phyloP scores from a whole-genome alignment of 768 basidiomycete genomes.

The Terana coerulea region DNA sequence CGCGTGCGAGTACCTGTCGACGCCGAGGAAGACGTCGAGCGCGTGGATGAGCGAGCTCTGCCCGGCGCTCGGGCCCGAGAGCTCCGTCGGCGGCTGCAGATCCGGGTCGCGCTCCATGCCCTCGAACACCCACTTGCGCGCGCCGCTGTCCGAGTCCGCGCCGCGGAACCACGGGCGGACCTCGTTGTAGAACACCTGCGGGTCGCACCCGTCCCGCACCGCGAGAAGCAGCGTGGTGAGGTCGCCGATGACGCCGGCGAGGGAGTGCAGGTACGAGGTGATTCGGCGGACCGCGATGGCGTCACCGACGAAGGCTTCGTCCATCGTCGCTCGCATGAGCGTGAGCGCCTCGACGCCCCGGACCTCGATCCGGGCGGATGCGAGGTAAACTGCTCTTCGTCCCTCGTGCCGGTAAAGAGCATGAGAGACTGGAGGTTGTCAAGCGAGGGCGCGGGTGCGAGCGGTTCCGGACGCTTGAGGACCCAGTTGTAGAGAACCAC shows the following conservation, averaged over 20 bases:
- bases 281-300: slow-evolving; percentile 43
- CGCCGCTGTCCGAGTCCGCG: slow-evolving; percentile 34
- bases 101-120: slow-evolving; percentile 35
- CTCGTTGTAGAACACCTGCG: slow-evolving; percentile 55
- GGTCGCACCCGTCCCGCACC: slow-evolving; percentile 69
- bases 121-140: slow-evolving; percentile 39
- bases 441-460: slow-evolving; percentile 35
- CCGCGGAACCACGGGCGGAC: slow-evolving; percentile 65
- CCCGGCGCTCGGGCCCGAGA: slow-evolving; percentile 57
- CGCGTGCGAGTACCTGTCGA: slow-evolving; percentile 39
- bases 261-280: slow-evolving; percentile 55
- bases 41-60: slow-evolving; percentile 59
- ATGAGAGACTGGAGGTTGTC: slow-evolving; percentile 63
- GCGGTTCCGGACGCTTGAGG: slow-evolving; percentile 21
- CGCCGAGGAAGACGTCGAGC: slow-evolving; percentile 49
- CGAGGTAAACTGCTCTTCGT: slow-evolving; percentile 89
- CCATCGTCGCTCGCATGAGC: slow-evolving; percentile 81
- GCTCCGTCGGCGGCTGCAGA: slow-evolving; percentile 32
- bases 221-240: slow-evolving; percentile 56
- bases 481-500: slow-evolving; percentile 88
- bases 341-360: slow-evolving; percentile 81
- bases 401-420: slow-evolving; percentile 71
- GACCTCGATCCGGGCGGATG: slow-evolving; percentile 83
- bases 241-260: slow-evolving; percentile 62
- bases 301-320: slow-evolving; percentile 80